Conservation (phyloP, 306 rosid genomes). For the Pyrus pyrifolia region DNA sequence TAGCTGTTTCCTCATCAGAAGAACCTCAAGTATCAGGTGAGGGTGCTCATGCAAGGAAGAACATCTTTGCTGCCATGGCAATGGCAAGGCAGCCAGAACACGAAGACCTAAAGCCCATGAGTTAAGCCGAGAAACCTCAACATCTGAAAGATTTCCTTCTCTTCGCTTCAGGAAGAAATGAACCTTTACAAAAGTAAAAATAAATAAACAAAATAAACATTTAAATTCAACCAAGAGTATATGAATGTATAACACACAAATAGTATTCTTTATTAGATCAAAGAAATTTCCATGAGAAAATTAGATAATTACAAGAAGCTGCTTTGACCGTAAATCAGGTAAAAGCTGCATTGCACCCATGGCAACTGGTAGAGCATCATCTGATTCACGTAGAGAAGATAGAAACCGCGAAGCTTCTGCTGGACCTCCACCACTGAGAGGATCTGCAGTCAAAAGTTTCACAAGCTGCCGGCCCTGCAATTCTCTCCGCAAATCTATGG, state of each 20-base stretch:
- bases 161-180: constrained; percentile 96
- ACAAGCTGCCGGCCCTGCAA: constrained; percentile 96
- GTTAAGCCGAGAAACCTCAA: constrained; percentile 86
- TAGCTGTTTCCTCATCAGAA: constrained; percentile 92
- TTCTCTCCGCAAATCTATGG: constrained; percentile 89
- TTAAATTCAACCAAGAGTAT: neutral
- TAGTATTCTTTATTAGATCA: constrained; percentile 8
- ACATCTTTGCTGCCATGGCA: constrained; percentile 99
- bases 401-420: constrained; percentile 99
- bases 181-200: constrained; percentile 48
- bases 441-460: constrained; percentile 96
- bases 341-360: constrained; percentile 98
- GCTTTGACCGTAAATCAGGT: constrained; percentile 94
- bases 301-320: constrained; percentile 67
- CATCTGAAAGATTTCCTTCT: constrained; percentile 85
- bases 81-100: constrained; percentile 83
- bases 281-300: constrained; percentile 14
- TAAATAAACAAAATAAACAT: constrained; percentile 10
- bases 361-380: constrained; percentile 97
- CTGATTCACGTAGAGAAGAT: constrained; percentile 83
- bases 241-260: constrained; percentile 19
- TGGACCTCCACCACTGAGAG: constrained; percentile 97
- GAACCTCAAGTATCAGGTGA: constrained; percentile 84
- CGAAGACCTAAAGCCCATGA: constrained; percentile 99
- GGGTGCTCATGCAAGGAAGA: constrained; percentile 96